Conservation (phyloP, 164 flowering plant genomes). For the Umbilicus rupestris region DNA sequence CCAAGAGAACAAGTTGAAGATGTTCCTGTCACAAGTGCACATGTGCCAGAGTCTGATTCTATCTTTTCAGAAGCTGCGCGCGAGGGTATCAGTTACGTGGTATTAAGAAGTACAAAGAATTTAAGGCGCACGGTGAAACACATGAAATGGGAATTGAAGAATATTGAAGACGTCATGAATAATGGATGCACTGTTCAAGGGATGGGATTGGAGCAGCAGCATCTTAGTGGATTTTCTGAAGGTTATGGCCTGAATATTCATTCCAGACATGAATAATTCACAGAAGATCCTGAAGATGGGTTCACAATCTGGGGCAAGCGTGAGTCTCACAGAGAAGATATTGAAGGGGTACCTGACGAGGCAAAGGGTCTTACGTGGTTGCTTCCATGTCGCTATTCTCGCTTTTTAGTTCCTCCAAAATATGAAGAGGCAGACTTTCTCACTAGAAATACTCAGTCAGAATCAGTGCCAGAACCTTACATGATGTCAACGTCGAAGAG, state of each 20-base stretch:
- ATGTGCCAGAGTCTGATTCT: conserved; percentile 33
- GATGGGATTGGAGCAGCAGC: conserved; percentile 18
- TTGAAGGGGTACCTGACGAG: conserved; percentile 13
- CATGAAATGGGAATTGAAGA: conserved; percentile 21
- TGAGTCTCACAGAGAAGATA: conserved; percentile 15
- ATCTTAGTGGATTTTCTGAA: conserved; percentile 20
- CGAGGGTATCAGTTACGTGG: conserved; percentile 19
- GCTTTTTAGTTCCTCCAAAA: conserved; percentile 30
- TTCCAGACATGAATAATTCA: not conserved
- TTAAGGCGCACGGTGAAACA: conserved; percentile 31
- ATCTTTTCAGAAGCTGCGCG: conserved; percentile 25
- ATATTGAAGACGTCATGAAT: conserved; percentile 17
- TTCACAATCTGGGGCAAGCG: conserved; percentile 20
- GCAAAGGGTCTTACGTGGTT: conserved; percentile 23
- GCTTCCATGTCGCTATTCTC: conserved; percentile 40
- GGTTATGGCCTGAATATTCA: not conserved
- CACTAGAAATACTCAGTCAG: conserved; percentile 13
- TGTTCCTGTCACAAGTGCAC: conserved; percentile 27
- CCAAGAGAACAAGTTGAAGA: conserved; percentile 28
- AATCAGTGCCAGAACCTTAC: conserved; percentile 22
- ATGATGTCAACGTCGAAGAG: conserved; percentile 57
- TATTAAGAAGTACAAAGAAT: conserved; percentile 47
- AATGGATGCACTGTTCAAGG: conserved; percentile 22
- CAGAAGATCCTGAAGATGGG: conserved; percentile 21
- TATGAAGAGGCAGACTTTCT: conserved; percentile 29